Percentiles rank a stretch among this genome's conserved stretches.
Conservation (phyloP, 805 yeast species). For the Ogataea kodamae region DNA sequence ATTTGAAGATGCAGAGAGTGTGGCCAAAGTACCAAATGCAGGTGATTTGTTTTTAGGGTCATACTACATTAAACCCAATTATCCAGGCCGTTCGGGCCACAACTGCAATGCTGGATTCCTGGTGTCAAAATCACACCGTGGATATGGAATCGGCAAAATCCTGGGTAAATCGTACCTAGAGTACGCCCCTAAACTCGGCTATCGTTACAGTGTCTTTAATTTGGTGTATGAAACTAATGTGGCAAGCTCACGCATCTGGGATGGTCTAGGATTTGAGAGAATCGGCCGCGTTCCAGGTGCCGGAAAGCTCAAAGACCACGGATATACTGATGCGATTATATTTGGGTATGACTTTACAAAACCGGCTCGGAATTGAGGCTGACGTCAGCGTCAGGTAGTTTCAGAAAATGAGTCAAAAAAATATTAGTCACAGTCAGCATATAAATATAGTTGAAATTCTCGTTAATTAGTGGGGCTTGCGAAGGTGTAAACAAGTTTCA, state of each 20-base stretch:
- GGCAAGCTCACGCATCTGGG: conserved; percentile 82
- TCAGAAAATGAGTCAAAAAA: conserved; percentile 5
- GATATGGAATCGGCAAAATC: conserved; percentile 58
- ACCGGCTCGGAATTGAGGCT: neutral
- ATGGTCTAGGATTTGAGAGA: conserved; percentile 70
- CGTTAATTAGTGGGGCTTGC: conserved; percentile 2
- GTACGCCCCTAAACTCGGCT: conserved; percentile 79
- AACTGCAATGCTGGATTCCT: conserved; percentile 86
- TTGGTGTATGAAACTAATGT: conserved; percentile 78
- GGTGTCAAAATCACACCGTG: conserved; percentile 58
- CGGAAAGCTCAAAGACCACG: conserved; percentile 64
- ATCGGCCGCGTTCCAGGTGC: conserved; percentile 75
- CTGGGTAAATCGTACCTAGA: conserved; percentile 63
- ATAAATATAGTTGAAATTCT: conserved; percentile 3
- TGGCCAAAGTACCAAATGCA: conserved; percentile 35
- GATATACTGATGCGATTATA: conserved; percentile 71
- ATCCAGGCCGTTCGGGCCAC: conserved; percentile 79
- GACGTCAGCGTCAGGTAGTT: conserved; percentile 1
- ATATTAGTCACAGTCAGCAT: conserved; percentile 7
- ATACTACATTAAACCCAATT: conserved; percentile 83
- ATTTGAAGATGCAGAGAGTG: conserved; percentile 7
- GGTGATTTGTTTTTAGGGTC: conserved; percentile 57
- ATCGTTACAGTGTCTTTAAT: conserved; percentile 79
- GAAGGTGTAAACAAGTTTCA: conserved; percentile 7
- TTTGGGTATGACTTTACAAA: conserved; percentile 56